A percentile compares a stretch with the other conserved stretches of the same genome.
Evolutionary conservation across 805 yeast genomes (phyloP).

Genomic region (Alloascoidea africana): DNA sequence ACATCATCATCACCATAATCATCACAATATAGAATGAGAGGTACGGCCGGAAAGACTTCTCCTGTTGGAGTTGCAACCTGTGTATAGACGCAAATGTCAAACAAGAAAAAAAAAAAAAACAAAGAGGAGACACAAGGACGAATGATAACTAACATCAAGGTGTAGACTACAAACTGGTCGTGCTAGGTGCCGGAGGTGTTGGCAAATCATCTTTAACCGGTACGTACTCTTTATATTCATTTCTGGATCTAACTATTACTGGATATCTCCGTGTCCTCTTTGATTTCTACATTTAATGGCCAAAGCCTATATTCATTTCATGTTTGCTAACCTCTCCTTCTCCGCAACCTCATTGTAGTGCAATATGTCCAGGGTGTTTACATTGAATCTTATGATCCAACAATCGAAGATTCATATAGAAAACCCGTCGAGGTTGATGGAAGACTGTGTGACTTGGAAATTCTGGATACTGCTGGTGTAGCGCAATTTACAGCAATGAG

Average conservation of each 20-base stretch:
- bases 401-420: slow-evolving; percentile 90
- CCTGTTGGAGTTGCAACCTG: no score
- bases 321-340: background rate
- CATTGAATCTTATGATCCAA: slow-evolving; percentile 88
- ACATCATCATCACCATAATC: no score
- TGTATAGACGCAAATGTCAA: no score
- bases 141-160: no score
- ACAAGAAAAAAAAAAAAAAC: no score
- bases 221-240: slow-evolving; percentile 4
- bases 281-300: background rate
- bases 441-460: slow-evolving; percentile 72
- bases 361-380: slow-evolving; percentile 86
- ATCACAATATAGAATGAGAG: no score
- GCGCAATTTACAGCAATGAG: slow-evolving; percentile 96
- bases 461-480: slow-evolving; percentile 84
- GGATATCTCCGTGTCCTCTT: background rate
- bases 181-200: slow-evolving; percentile 94
- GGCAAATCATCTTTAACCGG: slow-evolving; percentile 83
- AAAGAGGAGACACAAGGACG: no score
- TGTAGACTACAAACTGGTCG: slow-evolving; percentile 85
- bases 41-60: no score
- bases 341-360: slow-evolving; percentile 24
- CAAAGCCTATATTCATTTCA: background rate
- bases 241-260: background rate
- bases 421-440: slow-evolving; percentile 84